Base-by-base conservation (phyloP, 306 rosid species). In the Benincasa hispida region DNA sequence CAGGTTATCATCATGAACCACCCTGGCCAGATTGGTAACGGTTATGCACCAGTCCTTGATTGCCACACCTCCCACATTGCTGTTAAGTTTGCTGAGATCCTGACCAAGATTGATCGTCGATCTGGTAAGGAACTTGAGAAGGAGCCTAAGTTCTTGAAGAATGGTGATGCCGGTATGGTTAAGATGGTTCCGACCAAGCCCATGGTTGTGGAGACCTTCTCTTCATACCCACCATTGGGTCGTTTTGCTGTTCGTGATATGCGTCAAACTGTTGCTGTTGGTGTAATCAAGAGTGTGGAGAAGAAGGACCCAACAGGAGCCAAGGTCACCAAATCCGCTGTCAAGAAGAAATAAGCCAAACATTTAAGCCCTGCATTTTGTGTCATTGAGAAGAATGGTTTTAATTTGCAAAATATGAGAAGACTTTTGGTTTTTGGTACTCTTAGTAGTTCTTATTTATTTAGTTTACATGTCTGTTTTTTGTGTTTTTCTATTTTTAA, bases 41-140 rank as follows among this genome's bases (percentile, higher is more conserved):
- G 80, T 27, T 77, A 86, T 32, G 87, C 87, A 19, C 87, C 90
- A 8, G 87, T 87, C 30, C 84, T 87, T 0, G 90, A 87, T 6
- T 87, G 90, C 81, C 90, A 87, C 90, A 87, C 90, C 4, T 86
- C 83, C 4, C 89, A 84, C 86, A 87, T 87, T 82, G 90, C 90
- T 2, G 88, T 87, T 2, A 84, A 87, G 83, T 84, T 87, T 21
- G 75, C 84, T 17, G 88, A 87, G 18, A 47, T 87, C 14, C 4
- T 78, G 22, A 87, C 88, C 76, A 87, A 87, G 85, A 87, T 87
- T 0, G 90, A 87, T 80, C 81, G 88, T 73, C 82, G 86, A 58
- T 87, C 88, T 37, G 80, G 75, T 77, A 77, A 61, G 74, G 80
- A 77, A 1, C 60, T 62, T 0, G 73, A 77, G 60, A 77, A 60